Base-by-base conservation (phyloP, 176 grass and related monocot species). In the Ampelocalamus luodianensis region DNA sequence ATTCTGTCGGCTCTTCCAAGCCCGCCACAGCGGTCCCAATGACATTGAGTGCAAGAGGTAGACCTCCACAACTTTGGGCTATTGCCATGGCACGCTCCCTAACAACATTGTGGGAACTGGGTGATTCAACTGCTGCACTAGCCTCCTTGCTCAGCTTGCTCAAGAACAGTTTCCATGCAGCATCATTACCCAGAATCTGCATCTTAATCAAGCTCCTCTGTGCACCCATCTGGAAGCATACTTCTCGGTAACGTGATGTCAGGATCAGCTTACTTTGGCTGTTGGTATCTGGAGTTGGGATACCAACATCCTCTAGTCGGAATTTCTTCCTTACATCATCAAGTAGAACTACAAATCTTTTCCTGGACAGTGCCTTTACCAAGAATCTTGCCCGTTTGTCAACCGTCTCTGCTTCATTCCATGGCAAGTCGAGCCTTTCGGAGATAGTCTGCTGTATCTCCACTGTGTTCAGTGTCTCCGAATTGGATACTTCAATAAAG, bases 1-100 rank as follows among this genome's bases (percentile, higher is more conserved):
- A 94, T 17, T 92, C 90, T 17, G 1, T 60, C 1, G 32, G 37
- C 45, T 71, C 74, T 76, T 44, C 72, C 22, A 84, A 80, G 32
- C 92, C 76, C 6, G 94, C 90, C 58, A 97, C 85, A 26, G 94
- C 70, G 0, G 63, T 88, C 6, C 92, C 92, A 56, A 94, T 89
- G 59, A 94, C 88, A 76, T 85, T 92, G 61, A 97, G 83, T 64
- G 88, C 94, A 56, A 97, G 91, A 10, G 90, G 94, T 8, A 97
- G 75, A 64, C 94, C 92, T 70, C 61, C 94, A 73, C 94, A 97
- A 59, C 73, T 76, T 46, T 3, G 29, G 5, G 13, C 65, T 42
- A 97, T 97, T 65, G 2, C 45, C 66, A 6, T 10, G 2, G 84
- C 88, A 4, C 17, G 42, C 4, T 39, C 27, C 15, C 22, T 29